These are phyloP conservation scores for Gillenia trifoliata DNA, from an alignment of 306 rosid species.

Conservation along the genomic window DNA sequence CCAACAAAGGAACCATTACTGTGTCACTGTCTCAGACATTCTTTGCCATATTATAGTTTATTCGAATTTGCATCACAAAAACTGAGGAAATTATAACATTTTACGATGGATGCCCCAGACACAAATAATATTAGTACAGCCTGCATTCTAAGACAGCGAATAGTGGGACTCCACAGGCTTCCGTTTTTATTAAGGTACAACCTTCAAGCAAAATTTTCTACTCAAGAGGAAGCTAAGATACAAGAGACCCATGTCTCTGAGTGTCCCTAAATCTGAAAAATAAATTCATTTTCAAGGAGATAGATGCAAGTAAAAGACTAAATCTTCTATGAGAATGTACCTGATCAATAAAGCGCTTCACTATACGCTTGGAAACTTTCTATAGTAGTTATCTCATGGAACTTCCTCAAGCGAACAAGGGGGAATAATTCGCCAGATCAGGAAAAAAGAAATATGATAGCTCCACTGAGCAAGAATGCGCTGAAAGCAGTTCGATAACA, in stretches of 20 bases:
- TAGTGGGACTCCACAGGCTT: neutral
- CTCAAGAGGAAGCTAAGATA: neutral
- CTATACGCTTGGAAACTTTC: slow-evolving; percentile 65
- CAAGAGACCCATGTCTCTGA: neutral
- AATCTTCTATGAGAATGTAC: slow-evolving; percentile 25
- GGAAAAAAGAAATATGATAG: slow-evolving; percentile 82
- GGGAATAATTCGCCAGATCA: slow-evolving; percentile 79
- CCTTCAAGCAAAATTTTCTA: neutral
- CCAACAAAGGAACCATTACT: neutral
- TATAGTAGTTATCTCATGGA: slow-evolving; percentile 48
- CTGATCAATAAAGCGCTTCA: slow-evolving; percentile 86
- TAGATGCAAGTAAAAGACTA: neutral
- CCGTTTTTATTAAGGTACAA: neutral
- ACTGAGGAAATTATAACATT: neutral
- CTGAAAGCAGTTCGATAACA: slow-evolving; percentile 70
- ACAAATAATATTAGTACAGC: neutral
- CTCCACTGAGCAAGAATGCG: slow-evolving; percentile 88
- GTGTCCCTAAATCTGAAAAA: neutral
- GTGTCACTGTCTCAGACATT: neutral
- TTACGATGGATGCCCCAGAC: slow-evolving; percentile 2
- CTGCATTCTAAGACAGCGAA: neutral
- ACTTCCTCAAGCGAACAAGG: slow-evolving; percentile 64
- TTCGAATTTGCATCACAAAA: neutral
- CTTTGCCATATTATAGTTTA: neutral
- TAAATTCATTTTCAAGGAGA: slow-evolving; percentile 5